Base-by-base conservation (phyloP, 805 yeast species). In the Spathaspora passalidarum region DNA sequence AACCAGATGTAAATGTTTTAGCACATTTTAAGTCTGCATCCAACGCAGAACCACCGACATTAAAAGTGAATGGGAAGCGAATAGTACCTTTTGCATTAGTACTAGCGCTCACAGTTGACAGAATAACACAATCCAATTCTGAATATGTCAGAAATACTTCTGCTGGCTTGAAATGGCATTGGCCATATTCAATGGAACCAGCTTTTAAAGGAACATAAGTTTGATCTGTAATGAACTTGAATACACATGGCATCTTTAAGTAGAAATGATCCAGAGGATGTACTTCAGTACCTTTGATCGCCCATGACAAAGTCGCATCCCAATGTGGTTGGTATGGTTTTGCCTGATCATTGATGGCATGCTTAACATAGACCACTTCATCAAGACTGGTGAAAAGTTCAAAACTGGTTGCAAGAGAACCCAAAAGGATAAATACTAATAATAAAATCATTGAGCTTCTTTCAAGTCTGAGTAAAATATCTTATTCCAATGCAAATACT, bases 251-350 rank as follows among this genome's bases (percentile, higher is more conserved):
- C 45, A 63, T 39, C 19, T 44, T 42, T 40, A 63, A 55, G 5
- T 53, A 41, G 32, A 63, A 62, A 7, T 61, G 58, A 43, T 63
- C 68, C 29, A 62, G 62, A 0, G 66, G 35, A 0, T 18, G 8
- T 2, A 55, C 52, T 6, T 48, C 38, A 8, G 45, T 6, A 16
- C 58, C 56, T 6, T 39, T 19, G 20, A 62, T 53, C 3, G 32
- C 18, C 68, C 68, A 62, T 2, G 46, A 43, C 7, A 62, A 32
- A 1, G 51, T 41, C 11, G 62, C 60, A 11, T 42, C 34, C 63
- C 65, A 49, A 10, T n/a, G 32, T 10, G 13, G 32, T 10, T 10
- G 10, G 32, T 26, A 10, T 10, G 32, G 32, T n/a, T 26, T n/a
- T 26, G n/a, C n/a, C n/a, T n/a, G n/a, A n/a, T n/a, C n/a, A n/a